Evolutionary conservation across 1,284 basidiomycete genomes (phyloP).

Genomic region (Trichosporon asahii): DNA sequence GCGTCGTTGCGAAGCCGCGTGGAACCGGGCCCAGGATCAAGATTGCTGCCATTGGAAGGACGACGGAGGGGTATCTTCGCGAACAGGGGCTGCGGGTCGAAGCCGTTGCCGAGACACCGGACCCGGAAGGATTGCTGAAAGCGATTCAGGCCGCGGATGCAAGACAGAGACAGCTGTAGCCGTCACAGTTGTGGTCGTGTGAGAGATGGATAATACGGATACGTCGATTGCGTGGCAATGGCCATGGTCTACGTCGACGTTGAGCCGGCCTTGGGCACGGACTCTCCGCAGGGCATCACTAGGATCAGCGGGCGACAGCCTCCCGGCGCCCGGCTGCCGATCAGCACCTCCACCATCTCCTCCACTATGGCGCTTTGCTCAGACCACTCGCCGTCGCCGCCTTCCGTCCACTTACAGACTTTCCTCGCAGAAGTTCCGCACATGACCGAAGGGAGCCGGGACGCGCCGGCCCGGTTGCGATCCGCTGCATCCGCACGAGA

Average conservation of each 20-base stretch:
- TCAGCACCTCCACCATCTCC: background rate
- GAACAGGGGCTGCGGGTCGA: conserved; percentile 27
- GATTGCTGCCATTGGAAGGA: conserved; percentile 45
- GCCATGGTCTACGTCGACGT: background rate
- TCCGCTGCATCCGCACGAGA: background rate
- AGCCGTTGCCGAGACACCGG: conserved; percentile 43
- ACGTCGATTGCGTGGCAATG: background rate
- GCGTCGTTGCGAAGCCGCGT: background rate
- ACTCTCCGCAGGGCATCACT: too few species aligned
- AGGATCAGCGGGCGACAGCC: too few species aligned
- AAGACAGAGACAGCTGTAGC: background rate
- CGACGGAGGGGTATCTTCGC: conserved; percentile 34
- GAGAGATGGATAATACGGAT: background rate
- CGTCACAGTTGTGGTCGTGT: background rate
- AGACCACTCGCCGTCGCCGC: too few species aligned
- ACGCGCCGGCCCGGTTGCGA: background rate
- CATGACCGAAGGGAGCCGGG: background rate
- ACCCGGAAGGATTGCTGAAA: conserved; percentile 31
- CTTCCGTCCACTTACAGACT: background rate
- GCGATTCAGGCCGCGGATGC: conserved; percentile 23
- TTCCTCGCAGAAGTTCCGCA: background rate
- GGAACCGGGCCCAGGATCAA: conserved; percentile 14
- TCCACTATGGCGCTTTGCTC: too few species aligned
- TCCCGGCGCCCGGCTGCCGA: too few species aligned
- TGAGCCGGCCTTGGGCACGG: too few species aligned